These are phyloP conservation scores for Beauveria rudraprayagi DNA, from an alignment of 2,329 filamentous ascomycete species.

Conservation along the genomic window DNA sequence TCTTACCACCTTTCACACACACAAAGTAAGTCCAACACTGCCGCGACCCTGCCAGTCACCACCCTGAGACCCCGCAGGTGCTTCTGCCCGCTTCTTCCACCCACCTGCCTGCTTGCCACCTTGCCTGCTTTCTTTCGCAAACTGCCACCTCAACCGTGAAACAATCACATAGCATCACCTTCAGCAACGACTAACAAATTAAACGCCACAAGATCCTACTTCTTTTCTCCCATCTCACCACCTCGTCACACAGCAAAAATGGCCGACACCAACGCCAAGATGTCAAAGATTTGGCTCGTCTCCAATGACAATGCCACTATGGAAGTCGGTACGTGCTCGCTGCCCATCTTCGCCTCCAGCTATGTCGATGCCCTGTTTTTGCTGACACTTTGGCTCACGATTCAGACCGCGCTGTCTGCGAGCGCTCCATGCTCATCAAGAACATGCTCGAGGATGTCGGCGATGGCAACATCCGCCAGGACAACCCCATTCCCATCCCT, in stretches of 20 bases:
- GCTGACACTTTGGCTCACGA: neutral
- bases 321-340: slow-evolving; percentile 35
- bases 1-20: neutral
- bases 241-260: slow-evolving; percentile 18
- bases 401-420: slow-evolving; percentile 71
- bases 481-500: slow-evolving; percentile 76
- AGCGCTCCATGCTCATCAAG: slow-evolving; percentile 93
- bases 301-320: slow-evolving; percentile 44
- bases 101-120: neutral
- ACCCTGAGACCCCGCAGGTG: slow-evolving; percentile 1
- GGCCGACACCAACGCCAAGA: slow-evolving; percentile 24
- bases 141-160: neutral
- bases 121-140: neutral
- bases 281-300: slow-evolving; percentile 39
- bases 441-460: slow-evolving; percentile 96
- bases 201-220: neutral
- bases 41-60: neutral
- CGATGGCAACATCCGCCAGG: slow-evolving; percentile 42
- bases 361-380: slow-evolving; percentile 2
- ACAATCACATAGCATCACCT: neutral
- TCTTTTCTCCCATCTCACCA: neutral
- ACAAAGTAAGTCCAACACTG: neutral
- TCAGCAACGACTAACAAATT: neutral
- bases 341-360: neutral
- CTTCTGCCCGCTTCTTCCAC: slow-evolving; percentile 8